Evolutionary conservation across 1,139 yeast species (phyloP).

Genomic region (Taphrina sp.): DNA sequence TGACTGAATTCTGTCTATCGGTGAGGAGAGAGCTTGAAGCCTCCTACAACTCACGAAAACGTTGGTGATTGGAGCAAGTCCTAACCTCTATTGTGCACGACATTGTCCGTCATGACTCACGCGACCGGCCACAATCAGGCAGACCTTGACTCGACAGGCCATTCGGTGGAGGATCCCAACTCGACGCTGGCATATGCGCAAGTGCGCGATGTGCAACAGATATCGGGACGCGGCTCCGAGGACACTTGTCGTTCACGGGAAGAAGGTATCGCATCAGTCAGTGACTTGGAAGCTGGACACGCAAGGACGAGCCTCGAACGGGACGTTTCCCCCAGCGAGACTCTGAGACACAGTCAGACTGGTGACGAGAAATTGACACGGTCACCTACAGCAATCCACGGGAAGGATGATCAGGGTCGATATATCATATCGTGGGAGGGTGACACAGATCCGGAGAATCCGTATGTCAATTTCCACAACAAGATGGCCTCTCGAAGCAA

Average conservation of each 20-base stretch:
- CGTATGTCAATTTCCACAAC: not conserved
- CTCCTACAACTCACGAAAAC: too few species aligned
- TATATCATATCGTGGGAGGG: constrained; percentile 15
- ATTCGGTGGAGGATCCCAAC: not conserved
- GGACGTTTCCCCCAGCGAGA: constrained; percentile 1
- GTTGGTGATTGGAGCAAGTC: too few species aligned
- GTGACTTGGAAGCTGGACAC: not conserved
- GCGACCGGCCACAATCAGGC: too few species aligned
- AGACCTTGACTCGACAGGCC: not conserved
- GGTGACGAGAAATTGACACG: constrained; percentile 1
- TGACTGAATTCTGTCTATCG: too few species aligned
- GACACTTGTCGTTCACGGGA: too few species aligned
- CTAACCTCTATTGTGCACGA: too few species aligned
- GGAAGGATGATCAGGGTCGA: constrained; percentile 9
- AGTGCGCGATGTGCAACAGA: constrained; percentile 1
- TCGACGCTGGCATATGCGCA: constrained; percentile 7
- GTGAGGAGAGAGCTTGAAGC: too few species aligned
- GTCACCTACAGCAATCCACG: constrained; percentile 8
- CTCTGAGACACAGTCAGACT: not conserved
- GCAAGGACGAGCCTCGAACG: not conserved
- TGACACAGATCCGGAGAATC: constrained; percentile 10
- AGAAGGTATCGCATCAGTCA: too few species aligned
- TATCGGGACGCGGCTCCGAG: not conserved
- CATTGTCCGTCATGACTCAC: too few species aligned
- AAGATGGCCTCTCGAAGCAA: not conserved